Base-by-base conservation (phyloP, 192 early-diverging fungal genomes). In the Coemansia sp. region DNA sequence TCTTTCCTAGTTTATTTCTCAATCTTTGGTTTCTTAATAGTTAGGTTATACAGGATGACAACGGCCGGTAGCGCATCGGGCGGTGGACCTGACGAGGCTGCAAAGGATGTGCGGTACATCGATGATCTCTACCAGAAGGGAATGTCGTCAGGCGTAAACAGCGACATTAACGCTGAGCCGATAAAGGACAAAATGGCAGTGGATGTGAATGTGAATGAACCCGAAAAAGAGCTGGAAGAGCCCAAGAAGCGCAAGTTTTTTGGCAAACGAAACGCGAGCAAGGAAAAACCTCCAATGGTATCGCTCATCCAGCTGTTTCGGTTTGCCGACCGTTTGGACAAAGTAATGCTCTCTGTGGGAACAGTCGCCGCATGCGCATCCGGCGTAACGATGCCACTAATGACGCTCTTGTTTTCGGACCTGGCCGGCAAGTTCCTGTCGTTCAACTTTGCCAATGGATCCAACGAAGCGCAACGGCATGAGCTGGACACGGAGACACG, bases 261-360 rank as follows among this genome's bases (percentile, higher is more conserved):
- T 44, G 38, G 38, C 6, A 44, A 44, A 3, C 11, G 40, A 44
- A 12, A 15, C n/a, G 11, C 17, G 26, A 2, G 17, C 48, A 81
- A 82, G 42, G 62, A 81, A 15, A 80, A 80, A 52, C 49, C 75
- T 54, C 82, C 84, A 3, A 40, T 77, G 48, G 78, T 92, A 2
- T 66, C 85, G 4, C 65, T 89, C 28, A 22, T 83, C 15, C 66
- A 87, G 68, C 76, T 95, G 10, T 93, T 86, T 61, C 84, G 88
- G 19, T 95, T 89, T 65, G 85, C 89, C 1, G 83, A 87, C 23
- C 40, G 69, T 1, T 37, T 63, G 3, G 91, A 93, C 74, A 80
- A 68, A 61, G 8, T 77, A 12, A 75, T 87, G 61, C 83, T 92
- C 57, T 48, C 62, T 2, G 9, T 83, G 25, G 85, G 84, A 10